Evolutionary conservation across 768 basidiomycete species (phyloP).

Genomic region (Candolleomyces efflorescens): DNA sequence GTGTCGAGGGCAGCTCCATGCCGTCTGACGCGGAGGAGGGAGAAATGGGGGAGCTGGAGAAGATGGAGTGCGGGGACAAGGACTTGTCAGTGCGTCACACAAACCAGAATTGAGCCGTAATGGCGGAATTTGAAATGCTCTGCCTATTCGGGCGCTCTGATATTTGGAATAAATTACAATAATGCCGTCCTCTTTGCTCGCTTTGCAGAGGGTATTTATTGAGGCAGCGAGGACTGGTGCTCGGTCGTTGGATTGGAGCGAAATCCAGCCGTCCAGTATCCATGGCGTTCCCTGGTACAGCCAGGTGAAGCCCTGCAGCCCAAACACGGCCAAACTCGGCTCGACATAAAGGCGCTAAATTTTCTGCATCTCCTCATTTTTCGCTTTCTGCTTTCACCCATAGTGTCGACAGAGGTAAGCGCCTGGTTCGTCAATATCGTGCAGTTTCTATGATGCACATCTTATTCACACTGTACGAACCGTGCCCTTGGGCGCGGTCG

Average conservation of each 20-base stretch:
- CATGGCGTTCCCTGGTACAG: neutral
- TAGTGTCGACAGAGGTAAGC: conserved; percentile 17
- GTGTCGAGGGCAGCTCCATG: conserved; percentile 70
- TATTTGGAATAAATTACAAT: neutral
- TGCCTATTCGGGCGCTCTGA: neutral
- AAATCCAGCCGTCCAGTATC: neutral
- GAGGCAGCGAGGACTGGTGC: neutral
- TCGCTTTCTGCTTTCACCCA: neutral
- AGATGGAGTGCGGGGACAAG: neutral
- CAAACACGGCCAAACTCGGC: neutral
- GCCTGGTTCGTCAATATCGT: conserved; percentile 9
- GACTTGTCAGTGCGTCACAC: conserved; percentile 1
- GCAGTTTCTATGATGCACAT: conserved; percentile 46
- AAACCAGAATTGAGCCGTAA: neutral
- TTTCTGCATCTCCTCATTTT: neutral
- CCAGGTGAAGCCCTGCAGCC: neutral
- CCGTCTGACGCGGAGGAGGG: conserved; percentile 5
- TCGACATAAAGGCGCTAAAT: neutral
- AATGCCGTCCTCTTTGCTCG: neutral
- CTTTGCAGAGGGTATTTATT: neutral
- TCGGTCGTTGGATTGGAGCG: neutral
- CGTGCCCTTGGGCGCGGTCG: conserved; percentile 33
- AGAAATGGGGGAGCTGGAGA: conserved; percentile 7
- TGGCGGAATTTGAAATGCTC: conserved; percentile 6
- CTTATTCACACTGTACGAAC: conserved; percentile 79